These are phyloP conservation scores for Cystobasidiaceae sp. DNA, from an alignment of 1,284 basidiomycete genomes.

Conservation along the genomic window DNA sequence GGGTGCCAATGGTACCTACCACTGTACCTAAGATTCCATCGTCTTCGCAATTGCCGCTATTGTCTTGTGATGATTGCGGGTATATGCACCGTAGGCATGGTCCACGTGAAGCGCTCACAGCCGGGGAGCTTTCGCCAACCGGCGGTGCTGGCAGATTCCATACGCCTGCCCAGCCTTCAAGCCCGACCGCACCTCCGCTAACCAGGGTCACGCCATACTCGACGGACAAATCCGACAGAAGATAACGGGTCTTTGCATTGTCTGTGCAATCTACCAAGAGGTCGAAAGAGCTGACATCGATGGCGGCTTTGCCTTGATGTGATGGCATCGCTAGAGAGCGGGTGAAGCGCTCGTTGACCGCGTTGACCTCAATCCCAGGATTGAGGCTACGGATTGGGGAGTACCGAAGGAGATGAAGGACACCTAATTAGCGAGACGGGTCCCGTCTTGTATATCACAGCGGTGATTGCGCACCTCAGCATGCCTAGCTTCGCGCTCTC, in stretches of 20 bases:
- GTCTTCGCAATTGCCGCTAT: slow-evolving; percentile 75
- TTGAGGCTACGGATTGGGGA: slow-evolving; percentile 26
- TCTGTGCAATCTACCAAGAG: slow-evolving; percentile 93
- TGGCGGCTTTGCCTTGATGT: slow-evolving; percentile 56
- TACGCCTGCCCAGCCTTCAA: slow-evolving; percentile 81
- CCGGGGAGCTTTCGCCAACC: slow-evolving; percentile 37
- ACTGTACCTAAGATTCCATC: slow-evolving; percentile 84
- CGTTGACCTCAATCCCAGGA: background rate
- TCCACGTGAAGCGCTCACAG: slow-evolving; percentile 55
- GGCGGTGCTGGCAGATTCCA: slow-evolving; percentile 56
- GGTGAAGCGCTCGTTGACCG: slow-evolving; percentile 1
- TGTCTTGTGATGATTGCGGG: slow-evolving; percentile 58
- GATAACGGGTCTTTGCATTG: slow-evolving; percentile 84
- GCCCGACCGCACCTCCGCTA: slow-evolving; percentile 85
- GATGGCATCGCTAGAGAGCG: background rate
- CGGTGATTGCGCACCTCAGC: slow-evolving; percentile 53
- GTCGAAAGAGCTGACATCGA: slow-evolving; percentile 61
- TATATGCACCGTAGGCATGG: slow-evolving; percentile 96
- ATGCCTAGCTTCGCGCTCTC: slow-evolving; percentile 60
- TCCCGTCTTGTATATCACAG: slow-evolving; percentile 56
- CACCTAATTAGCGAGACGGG: too few relatives aligned
- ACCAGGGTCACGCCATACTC: slow-evolving; percentile 70
- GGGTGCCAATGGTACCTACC: slow-evolving; percentile 81
- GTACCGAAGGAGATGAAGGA: too few relatives aligned
- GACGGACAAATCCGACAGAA: slow-evolving; percentile 87